Conservation (phyloP, 768 basidiomycete genomes). For the Naematelia encephala region DNA sequence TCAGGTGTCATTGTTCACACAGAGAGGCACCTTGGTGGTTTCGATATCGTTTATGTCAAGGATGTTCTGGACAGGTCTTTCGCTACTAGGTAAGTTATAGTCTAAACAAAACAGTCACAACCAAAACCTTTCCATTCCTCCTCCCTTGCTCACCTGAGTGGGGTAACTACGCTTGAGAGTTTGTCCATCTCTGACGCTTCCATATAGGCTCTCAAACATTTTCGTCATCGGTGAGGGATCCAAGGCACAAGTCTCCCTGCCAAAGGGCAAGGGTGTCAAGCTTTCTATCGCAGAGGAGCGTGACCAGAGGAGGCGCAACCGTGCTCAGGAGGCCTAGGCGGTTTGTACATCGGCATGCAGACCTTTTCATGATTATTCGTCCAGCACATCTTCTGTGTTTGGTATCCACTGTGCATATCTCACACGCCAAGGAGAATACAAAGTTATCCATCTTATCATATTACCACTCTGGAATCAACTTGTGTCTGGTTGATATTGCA, state of each 20-base stretch:
- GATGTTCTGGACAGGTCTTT: slow-evolving; percentile 93
- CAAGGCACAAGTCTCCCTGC: slow-evolving; percentile 96
- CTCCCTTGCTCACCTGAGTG: too few relatives aligned
- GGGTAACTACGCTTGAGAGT: too few relatives aligned
- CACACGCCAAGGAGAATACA: too few relatives aligned
- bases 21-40: slow-evolving; percentile 96
- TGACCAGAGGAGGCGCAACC: slow-evolving; percentile 68
- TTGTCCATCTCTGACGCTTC: neutral
- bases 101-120: neutral
- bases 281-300: slow-evolving; percentile 86
- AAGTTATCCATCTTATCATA: too few relatives aligned
- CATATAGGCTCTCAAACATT: slow-evolving; percentile 81
- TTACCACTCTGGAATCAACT: too few relatives aligned
- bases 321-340: slow-evolving; percentile 46
- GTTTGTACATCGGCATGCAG: slow-evolving; percentile 13
- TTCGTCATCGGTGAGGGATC: slow-evolving; percentile 94
- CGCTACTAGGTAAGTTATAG: slow-evolving; percentile 76
- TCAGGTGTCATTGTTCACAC: slow-evolving; percentile 92
- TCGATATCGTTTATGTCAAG: slow-evolving; percentile 97
- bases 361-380: neutral
- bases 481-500: too few relatives aligned
- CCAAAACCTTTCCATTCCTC: neutral
- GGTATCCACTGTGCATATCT: too few relatives aligned
- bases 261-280: slow-evolving; percentile 96
- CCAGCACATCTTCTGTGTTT: neutral